These are phyloP conservation scores for Clavaria fumosa DNA, from an alignment of 768 basidiomycete species.

Conservation along the genomic window DNA sequence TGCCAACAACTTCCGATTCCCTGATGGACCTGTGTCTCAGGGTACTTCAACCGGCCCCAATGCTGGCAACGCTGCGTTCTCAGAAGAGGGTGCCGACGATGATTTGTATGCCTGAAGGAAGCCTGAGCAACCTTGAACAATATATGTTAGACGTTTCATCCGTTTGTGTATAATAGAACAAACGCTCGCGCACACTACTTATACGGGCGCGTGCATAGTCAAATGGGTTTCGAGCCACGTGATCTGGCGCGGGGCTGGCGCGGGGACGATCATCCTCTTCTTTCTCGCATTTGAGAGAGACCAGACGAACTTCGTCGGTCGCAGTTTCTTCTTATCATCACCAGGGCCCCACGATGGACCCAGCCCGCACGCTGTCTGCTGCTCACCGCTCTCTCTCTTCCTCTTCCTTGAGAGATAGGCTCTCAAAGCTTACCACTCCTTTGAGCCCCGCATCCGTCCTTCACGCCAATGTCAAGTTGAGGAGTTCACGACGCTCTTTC, in stretches of 20 bases:
- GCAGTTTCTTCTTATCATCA: too few relatives aligned
- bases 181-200: too few relatives aligned
- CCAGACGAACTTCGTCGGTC: too few relatives aligned
- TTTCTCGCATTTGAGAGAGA: too few relatives aligned
- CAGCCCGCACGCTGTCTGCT: conserved; percentile 17
- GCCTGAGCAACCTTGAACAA: too few relatives aligned
- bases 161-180: too few relatives aligned
- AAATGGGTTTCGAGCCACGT: too few relatives aligned
- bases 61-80: conserved; percentile 58
- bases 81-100: conserved; percentile 78
- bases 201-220: too few relatives aligned
- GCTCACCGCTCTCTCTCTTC: conserved; percentile 43
- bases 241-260: too few relatives aligned
- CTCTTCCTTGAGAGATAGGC: conserved; percentile 40
- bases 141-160: too few relatives aligned
- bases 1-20: conserved; percentile 97
- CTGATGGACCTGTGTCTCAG: conserved; percentile 42
- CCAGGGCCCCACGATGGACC: conserved; percentile 11
- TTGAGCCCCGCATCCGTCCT: conserved; percentile 48
- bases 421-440: conserved; percentile 46
- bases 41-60: conserved; percentile 27
- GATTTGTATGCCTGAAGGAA: conserved; percentile 74
- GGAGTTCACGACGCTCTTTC: conserved; percentile 9
- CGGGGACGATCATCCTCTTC: too few relatives aligned
- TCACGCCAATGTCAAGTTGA: conserved; percentile 63